Base-by-base conservation (phyloP, 306 rosid genomes). In the Fragaria iinumae region DNA sequence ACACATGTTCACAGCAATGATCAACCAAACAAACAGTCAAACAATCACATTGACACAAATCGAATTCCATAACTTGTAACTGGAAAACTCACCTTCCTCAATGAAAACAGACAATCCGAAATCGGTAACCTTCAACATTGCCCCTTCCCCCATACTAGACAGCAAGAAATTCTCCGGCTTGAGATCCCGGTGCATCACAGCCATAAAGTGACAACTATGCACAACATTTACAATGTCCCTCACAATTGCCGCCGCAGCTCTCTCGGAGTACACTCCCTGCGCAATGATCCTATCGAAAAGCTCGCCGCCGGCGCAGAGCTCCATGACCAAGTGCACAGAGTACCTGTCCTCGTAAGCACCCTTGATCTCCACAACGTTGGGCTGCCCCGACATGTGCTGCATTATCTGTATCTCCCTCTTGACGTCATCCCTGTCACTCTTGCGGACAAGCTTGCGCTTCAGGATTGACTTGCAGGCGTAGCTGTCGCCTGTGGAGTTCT, bases 81-180 rank as follows among this genome's bases (percentile, higher is more conserved):
- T 5, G 2, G 9, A 32, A 20, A 34, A 71, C 67, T 74, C 65
- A 91, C 98, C 96, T 84, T 91, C 88, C 82, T 93, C 98, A 49
- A 91, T 91, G 85, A 90, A 93, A 48, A 93, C 98, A 68, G 98
- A 93, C 71, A 93, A 74, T 47, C 98, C 98, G 53, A 93, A 93
- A 90, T 91, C 98, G 27, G 96, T 93, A 17, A 96, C 98, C 83
- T 93, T 93, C 20, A 93, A 85, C n/a, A 86, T 32, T 5, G 97
- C 92, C 4, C 76, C 85, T 27, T 79, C 83, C 52, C 86, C 95
- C 83, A 88, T 86, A 74, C 87, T 81, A 66, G 96, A 84, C 36
- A 93, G 88, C 90, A 93, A 84, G 88, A 93, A 93, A 84, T 93
- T 93, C 82, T 93, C 96, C 0, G 98, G 98, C 92, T 93, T 93